Percentiles rank a stretch among this genome's conserved stretches.
These are phyloP conservation scores for Kregervanrija delftensis DNA, from an alignment of 805 yeast genomes.

Conservation along the genomic window DNA sequence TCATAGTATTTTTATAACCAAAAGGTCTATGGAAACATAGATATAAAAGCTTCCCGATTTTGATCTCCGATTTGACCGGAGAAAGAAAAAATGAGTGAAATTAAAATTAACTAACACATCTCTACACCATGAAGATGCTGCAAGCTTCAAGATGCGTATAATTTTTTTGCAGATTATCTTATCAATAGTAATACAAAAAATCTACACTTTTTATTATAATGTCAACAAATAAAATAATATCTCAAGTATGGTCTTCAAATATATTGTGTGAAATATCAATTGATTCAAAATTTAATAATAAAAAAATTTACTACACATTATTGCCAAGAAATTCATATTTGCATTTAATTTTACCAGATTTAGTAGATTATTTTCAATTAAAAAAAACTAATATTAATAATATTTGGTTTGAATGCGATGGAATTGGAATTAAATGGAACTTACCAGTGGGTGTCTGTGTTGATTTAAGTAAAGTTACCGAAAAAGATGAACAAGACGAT, in stretches of 20 bases:
- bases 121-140: too few relatives aligned
- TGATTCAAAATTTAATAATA: conserved; percentile 13
- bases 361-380: conserved; percentile 32
- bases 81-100: too few relatives aligned
- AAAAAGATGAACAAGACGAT: conserved; percentile 2
- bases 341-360: conserved; percentile 32
- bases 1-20: neutral
- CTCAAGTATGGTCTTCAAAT: conserved; percentile 4
- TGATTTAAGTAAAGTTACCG: conserved; percentile 31
- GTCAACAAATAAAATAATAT: neutral
- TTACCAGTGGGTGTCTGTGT: conserved; percentile 65
- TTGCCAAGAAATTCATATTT: conserved; percentile 46
- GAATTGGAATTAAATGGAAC: conserved; percentile 67
- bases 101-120: too few relatives aligned
- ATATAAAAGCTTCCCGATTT: too few relatives aligned
- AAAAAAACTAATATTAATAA: conserved; percentile 18
- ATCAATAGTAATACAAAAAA: too few relatives aligned
- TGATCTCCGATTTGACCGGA: too few relatives aligned
- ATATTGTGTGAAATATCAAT: conserved; percentile 20
- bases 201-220: neutral
- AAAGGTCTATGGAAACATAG: neutral
- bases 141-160: too few relatives aligned
- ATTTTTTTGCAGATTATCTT: too few relatives aligned
- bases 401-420: conserved; percentile 66
- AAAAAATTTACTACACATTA: conserved; percentile 10